A percentile compares a stretch with the other conserved stretches of the same genome.
These are phyloP conservation scores for Claviceps sp. DNA, from an alignment of 2,329 filamentous ascomycete species.

Conservation along the genomic window DNA sequence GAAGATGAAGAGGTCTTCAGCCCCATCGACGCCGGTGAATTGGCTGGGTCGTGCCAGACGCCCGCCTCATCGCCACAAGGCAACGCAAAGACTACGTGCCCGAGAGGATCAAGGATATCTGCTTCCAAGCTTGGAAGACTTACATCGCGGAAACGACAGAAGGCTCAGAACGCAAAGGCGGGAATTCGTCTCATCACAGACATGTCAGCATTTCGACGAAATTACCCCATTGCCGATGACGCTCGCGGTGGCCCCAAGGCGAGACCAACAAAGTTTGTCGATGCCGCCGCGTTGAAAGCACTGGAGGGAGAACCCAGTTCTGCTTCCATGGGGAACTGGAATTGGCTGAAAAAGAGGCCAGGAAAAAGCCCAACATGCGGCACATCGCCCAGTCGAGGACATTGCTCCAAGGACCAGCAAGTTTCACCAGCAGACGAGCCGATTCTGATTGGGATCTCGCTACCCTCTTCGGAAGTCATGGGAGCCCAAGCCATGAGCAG, in stretches of 20 bases:
- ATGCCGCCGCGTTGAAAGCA: conserved; percentile 45
- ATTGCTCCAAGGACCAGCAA: conserved; percentile 24
- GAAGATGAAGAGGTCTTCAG: conserved; percentile 33
- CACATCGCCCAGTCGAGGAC: conserved; percentile 13
- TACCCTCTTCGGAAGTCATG: conserved; percentile 33
- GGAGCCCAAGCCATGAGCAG: conserved; percentile 20
- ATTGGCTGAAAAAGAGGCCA: conserved; percentile 37
- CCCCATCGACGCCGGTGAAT: conserved; percentile 25
- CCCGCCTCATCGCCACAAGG: conserved; percentile 8
- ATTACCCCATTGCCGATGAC: conserved; percentile 23
- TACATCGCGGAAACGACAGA: conserved; percentile 48
- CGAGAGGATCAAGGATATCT: conserved; percentile 23
- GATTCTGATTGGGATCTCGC: conserved; percentile 58
- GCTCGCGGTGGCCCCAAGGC: conserved; percentile 17
- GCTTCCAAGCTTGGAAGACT: conserved; percentile 29
- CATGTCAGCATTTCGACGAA: conserved; percentile 40
- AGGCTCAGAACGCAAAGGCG: conserved; percentile 44
- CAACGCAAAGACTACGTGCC: conserved; percentile 6
- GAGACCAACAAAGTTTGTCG: conserved; percentile 36
- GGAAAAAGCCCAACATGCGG: conserved; percentile 15
- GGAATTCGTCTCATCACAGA: conserved; percentile 60
- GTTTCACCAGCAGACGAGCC: conserved; percentile 57
- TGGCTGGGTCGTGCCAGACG: conserved; percentile 11
- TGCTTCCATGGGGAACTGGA: conserved; percentile 42
- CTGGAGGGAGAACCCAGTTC: conserved; percentile 42